Percentiles rank a stretch among this genome's conserved stretches.
Evolutionary conservation across 495 filamentous ascomycete species (phyloP).

Genomic region (Xylaria nigripes): DNA sequence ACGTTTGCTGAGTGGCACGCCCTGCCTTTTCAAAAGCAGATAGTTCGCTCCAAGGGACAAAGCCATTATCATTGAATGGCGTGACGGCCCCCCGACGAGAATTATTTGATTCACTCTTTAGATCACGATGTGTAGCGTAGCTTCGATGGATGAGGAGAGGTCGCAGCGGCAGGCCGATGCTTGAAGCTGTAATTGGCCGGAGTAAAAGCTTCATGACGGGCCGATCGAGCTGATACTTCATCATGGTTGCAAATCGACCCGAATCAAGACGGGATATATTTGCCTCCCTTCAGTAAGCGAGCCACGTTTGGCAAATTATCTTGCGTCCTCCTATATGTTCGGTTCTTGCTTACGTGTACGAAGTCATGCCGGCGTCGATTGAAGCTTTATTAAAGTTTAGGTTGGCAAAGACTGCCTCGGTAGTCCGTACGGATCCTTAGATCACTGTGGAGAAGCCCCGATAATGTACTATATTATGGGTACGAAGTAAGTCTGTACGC

Average conservation of each 20-base stretch:
- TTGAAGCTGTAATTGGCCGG: constrained; percentile 13
- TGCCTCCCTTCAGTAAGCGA: background rate
- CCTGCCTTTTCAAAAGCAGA: constrained; percentile 68
- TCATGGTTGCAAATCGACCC: background rate
- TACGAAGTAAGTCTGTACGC: background rate
- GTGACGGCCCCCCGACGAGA: constrained; percentile 58
- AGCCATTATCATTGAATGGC: constrained; percentile 71
- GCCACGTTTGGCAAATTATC: background rate
- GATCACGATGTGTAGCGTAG: constrained; percentile 29
- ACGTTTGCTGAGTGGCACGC: constrained; percentile 80
- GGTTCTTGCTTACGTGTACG: background rate
- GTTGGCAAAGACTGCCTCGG: no score
- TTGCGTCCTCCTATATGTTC: background rate
- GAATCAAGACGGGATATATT: background rate
- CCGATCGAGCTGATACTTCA: constrained; percentile 6
- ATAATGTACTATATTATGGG: no score
- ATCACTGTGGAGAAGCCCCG: no score
- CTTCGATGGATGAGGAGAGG: constrained; percentile 14
- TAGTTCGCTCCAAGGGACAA: constrained; percentile 71
- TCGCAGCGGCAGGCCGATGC: constrained; percentile 15
- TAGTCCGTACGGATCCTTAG: no score
- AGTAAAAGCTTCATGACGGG: constrained; percentile 27
- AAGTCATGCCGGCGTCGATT: background rate
- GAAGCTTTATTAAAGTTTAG: background rate
- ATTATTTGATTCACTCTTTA: constrained; percentile 7